A percentile compares a stretch with the other conserved stretches of the same genome.
phyloP scores from a whole-genome alignment of 768 basidiomycete species.

The Macrolepiota albuminosa region DNA sequence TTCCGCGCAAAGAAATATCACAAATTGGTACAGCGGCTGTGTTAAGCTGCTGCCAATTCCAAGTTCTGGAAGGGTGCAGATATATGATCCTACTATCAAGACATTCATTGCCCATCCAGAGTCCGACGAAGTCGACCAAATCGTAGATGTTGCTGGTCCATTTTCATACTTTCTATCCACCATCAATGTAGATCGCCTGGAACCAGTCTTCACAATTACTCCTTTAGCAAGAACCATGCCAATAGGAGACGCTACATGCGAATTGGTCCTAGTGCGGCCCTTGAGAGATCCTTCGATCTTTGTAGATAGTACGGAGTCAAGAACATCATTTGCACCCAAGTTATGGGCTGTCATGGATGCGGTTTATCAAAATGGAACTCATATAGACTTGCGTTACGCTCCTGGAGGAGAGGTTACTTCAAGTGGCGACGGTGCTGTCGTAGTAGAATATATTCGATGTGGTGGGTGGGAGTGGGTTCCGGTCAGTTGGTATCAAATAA shows the following conservation, averaged over 20 bases:
- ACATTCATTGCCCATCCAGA: slow-evolving; percentile 42
- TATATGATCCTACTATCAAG: slow-evolving; percentile 52
- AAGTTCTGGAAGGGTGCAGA: slow-evolving; percentile 37
- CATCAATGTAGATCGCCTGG: slow-evolving; percentile 81
- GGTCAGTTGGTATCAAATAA: slow-evolving; percentile 29
- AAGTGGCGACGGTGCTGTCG: slow-evolving; percentile 42
- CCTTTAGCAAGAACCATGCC: slow-evolving; percentile 52
- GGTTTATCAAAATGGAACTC: slow-evolving; percentile 79
- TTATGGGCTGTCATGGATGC: slow-evolving; percentile 47
- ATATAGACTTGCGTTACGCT: slow-evolving; percentile 57
- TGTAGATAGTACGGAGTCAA: slow-evolving; percentile 36
- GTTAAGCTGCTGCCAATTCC: slow-evolving; percentile 52
- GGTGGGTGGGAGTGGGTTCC: slow-evolving; percentile 87
- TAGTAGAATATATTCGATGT: slow-evolving; percentile 78
- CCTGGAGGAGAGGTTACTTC: slow-evolving; percentile 34
- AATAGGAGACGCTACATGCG: slow-evolving; percentile 47
- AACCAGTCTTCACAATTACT: slow-evolving; percentile 74
- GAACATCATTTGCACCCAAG: slow-evolving; percentile 48
- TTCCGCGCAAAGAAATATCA: slow-evolving; percentile 73
- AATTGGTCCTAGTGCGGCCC: slow-evolving; percentile 76
- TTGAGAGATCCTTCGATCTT: slow-evolving; percentile 46
- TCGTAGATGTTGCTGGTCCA: slow-evolving; percentile 61
- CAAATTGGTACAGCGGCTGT: slow-evolving; percentile 61
- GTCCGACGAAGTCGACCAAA: slow-evolving; percentile 25
- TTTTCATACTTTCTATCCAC: slow-evolving; percentile 85